These are phyloP conservation scores for Fusarium sp. DNA, from an alignment of 2,329 filamentous ascomycete genomes.

Conservation along the genomic window DNA sequence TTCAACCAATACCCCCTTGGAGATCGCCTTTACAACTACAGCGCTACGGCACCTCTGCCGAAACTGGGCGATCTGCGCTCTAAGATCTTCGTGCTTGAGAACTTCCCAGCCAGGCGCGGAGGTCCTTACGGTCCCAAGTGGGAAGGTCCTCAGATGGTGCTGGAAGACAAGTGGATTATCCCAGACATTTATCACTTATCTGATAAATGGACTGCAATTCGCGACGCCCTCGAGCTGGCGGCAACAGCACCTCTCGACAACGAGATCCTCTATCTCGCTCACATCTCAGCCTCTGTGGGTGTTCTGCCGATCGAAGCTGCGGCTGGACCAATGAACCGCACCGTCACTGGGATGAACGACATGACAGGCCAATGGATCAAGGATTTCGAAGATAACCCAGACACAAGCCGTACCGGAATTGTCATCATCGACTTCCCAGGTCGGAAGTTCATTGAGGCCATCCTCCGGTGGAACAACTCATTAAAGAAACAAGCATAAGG, in stretches of 20 bases:
- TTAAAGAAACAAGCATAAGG: conserved; percentile 34
- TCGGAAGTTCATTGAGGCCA: conserved; percentile 54
- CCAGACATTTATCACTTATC: conserved; percentile 55
- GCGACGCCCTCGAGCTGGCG: conserved; percentile 54
- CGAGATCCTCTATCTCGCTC: conserved; percentile 56
- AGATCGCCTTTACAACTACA: conserved; percentile 53
- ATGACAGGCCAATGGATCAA: conserved; percentile 59
- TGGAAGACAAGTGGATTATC: conserved; percentile 62
- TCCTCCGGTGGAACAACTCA: conserved; percentile 56
- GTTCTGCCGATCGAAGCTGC: conserved; percentile 63
- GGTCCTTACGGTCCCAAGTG: conserved; percentile 58
- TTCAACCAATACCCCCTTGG: conserved; percentile 56
- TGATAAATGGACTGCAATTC: conserved; percentile 61
- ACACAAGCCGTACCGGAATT: conserved; percentile 54
- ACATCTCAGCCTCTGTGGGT: conserved; percentile 60
- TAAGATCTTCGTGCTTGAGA: conserved; percentile 60
- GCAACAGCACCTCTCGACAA: conserved; percentile 50
- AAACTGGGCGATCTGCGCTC: conserved; percentile 59
- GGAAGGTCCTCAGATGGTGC: conserved; percentile 57
- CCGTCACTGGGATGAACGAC: conserved; percentile 61
- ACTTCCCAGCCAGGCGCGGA: conserved; percentile 52
- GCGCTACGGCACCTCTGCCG: conserved; percentile 51
- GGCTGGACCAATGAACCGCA: conserved; percentile 57
- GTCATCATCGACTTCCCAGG: conserved; percentile 64
- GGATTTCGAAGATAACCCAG: conserved; percentile 43